A percentile compares a stretch with the other conserved stretches of the same genome.
These are phyloP conservation scores for Hyphodiscus sp. DNA, from an alignment of 2,329 filamentous ascomycete species.

Conservation along the genomic window DNA sequence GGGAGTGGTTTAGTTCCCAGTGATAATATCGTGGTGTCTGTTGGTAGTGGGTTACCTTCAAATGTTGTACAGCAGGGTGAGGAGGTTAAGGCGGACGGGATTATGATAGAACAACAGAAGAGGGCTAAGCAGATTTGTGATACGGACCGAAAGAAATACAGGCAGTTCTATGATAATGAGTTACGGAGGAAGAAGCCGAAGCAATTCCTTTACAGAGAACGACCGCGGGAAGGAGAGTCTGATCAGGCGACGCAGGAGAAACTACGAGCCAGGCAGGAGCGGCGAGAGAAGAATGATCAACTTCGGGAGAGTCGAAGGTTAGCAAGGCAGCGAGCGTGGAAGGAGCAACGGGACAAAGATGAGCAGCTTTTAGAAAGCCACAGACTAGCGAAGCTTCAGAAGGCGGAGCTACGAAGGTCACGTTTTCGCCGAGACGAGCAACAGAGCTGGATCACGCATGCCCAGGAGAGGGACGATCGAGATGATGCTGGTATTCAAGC, in stretches of 20 bases:
- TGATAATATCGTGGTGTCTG: too few species aligned
- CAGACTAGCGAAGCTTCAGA: too few species aligned
- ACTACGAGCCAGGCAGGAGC: too few species aligned
- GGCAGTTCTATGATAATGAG: too few species aligned
- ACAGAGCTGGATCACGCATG: background rate
- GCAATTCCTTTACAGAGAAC: too few species aligned
- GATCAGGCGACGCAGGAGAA: background rate
- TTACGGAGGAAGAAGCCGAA: too few species aligned
- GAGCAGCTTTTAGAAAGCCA: too few species aligned
- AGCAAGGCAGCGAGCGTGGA: background rate
- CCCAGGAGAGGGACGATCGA: background rate
- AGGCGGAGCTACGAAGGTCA: background rate
- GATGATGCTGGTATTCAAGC: slow-evolving; percentile 5
- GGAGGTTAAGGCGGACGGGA: background rate
- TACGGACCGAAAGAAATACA: too few species aligned
- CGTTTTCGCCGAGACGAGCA: background rate
- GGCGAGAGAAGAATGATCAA: background rate
- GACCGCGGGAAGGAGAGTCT: too few species aligned
- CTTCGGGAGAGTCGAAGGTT: background rate
- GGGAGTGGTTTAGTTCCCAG: too few species aligned
- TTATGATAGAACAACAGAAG: background rate
- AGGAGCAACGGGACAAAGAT: background rate
- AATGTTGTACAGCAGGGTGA: background rate
- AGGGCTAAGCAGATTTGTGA: background rate
- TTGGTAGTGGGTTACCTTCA: background rate